Conservation (phyloP, 179 eudicot species). For the Gypsophila paniculata region DNA sequence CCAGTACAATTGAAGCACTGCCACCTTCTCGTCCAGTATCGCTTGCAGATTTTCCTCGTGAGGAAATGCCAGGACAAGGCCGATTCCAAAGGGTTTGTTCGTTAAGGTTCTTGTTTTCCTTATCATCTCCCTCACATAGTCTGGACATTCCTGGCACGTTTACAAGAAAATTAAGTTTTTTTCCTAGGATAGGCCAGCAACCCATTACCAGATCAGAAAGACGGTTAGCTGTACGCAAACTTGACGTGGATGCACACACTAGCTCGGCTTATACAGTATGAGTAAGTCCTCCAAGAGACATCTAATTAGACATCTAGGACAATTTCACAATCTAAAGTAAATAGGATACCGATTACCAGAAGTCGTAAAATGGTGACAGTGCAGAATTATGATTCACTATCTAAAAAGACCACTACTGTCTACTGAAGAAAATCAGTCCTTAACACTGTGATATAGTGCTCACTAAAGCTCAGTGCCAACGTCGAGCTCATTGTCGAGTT, state of each 20-base stretch:
- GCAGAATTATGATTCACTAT: too few species aligned
- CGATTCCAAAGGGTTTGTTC: conserved; percentile 77
- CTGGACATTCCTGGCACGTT: conserved; percentile 65
- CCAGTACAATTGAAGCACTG: conserved; percentile 78
- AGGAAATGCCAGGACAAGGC: conserved; percentile 77
- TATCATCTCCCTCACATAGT: conserved; percentile 64
- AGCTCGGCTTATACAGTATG: neutral
- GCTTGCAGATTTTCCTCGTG: conserved; percentile 71
- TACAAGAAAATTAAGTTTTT: neutral
- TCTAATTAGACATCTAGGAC: too few species aligned
- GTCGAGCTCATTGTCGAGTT: too few species aligned
- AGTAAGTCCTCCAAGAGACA: too few species aligned
- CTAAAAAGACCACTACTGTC: too few species aligned
- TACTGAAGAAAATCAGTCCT: too few species aligned
- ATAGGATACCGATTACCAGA: too few species aligned
- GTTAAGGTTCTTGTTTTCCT: conserved; percentile 73
- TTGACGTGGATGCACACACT: neutral
- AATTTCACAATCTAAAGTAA: too few species aligned
- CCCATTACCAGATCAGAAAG: neutral
- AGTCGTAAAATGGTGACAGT: too few species aligned
- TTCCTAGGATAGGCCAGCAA: neutral
- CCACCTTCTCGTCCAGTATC: conserved; percentile 79
- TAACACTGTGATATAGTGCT: too few species aligned
- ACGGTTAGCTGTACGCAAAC: neutral
- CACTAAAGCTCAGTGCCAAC: too few species aligned